Base-by-base conservation (phyloP, 2,329 filamentous ascomycete species). In the Xylariaceae sp. region DNA sequence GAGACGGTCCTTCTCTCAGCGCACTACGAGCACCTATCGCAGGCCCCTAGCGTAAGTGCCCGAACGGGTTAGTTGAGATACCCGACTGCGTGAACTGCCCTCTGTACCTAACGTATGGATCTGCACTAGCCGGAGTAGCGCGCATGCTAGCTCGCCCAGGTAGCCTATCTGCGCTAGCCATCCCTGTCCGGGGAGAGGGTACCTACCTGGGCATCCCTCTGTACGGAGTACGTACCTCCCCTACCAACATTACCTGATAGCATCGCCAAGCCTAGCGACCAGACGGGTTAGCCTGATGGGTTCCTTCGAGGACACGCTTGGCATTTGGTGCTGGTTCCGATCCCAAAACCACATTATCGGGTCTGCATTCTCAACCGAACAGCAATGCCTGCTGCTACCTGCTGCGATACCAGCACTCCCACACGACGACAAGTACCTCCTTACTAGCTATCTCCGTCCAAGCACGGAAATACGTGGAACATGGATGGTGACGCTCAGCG, bases 301-400 rank as follows among this genome's bases (percentile, higher is more conserved):
- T 42, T 10, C 42, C 37, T 10, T 42, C 9, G 11, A 42, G 8
- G 37, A 3, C 42, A 6, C 13, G 42, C 42, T 45, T 45, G 39
- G 54, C 30, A 51, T 37, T 37, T 57, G 34, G 4, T 48, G 9
- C 56, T 60, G 60, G 54, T 59, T 56, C 60, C 57, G 59, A 64
- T 62, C 51, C 55, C 37, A 47, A 58, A 64, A 56, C 62, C 62
- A 64, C 44, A 57, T 58, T 59, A 58, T 59, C 62, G 62, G 62
- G 62, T 64, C 61, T 30, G 37, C 30, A 55, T 52, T 57, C 3
- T 35, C 11, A 51, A 51, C 49, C 47, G 17, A 49, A 49, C 45
- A 42, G 17, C 17, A 18, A 18, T 18, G 17, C 17, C 17, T 18
- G 17, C 17, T 18, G 17, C 17, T 30, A 30, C 23, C 23, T 30